These are phyloP conservation scores for Xylaria hypoxylon DNA, from an alignment of 2,329 filamentous ascomycete species.

Conservation along the genomic window DNA sequence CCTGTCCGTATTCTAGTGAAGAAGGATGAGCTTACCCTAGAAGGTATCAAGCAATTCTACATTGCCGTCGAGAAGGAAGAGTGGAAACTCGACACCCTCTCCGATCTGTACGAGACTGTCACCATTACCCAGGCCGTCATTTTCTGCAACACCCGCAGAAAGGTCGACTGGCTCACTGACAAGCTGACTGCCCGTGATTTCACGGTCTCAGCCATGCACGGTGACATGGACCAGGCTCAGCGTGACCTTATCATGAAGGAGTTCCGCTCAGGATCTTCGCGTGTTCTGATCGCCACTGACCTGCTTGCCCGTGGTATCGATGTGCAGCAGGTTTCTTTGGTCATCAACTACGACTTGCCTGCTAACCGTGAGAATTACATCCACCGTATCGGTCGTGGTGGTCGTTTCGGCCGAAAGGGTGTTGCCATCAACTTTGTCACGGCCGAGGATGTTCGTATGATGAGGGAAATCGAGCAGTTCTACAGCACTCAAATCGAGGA, in stretches of 20 bases:
- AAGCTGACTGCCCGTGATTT: conserved; percentile 99
- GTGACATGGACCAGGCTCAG: conserved; percentile 98
- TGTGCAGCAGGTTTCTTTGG: conserved; percentile 98
- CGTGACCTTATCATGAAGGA: conserved; percentile 99
- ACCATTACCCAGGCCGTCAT: conserved; percentile 99
- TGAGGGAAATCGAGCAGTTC: conserved; percentile 99
- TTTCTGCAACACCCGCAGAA: conserved; percentile 99
- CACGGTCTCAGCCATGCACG: conserved; percentile 99
- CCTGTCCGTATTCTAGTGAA: conserved; percentile 99
- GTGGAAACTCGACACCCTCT: conserved; percentile 99
- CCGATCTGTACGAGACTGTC: conserved; percentile 98
- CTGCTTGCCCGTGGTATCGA: conserved; percentile 99
- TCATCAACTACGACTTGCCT: conserved; percentile 99
- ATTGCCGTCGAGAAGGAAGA: conserved; percentile 99
- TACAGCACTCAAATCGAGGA: conserved; percentile 99
- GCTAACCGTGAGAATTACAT: conserved; percentile 99
- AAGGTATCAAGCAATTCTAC: conserved; percentile 99
- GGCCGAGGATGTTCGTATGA: conserved; percentile 98
- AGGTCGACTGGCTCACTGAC: conserved; percentile 99
- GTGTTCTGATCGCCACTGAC: conserved; percentile 98
- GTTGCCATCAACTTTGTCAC: conserved; percentile 99
- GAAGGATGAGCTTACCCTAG: conserved; percentile 99
- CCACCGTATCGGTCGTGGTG: conserved; percentile 98
- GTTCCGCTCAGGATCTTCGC: conserved; percentile 98
- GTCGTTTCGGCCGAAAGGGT: conserved; percentile 99